Base-by-base conservation (phyloP, 2,329 filamentous ascomycete genomes). In the Ceratocystis cubensis region DNA sequence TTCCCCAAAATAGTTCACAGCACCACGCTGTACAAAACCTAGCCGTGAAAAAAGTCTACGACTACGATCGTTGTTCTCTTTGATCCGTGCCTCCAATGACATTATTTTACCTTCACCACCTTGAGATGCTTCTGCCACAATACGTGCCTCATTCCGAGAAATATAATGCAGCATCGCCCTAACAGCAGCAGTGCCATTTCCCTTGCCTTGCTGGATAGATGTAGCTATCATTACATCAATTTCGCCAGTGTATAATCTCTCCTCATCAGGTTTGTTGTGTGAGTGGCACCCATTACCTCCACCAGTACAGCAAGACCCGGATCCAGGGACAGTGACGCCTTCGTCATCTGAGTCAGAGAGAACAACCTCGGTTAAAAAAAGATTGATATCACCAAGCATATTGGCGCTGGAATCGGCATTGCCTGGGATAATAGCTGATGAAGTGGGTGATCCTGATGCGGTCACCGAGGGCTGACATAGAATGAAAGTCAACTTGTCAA, bases 401-500 rank as follows among this genome's bases (percentile, higher is more conserved):
- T 73, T 74, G 0, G 75, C 75, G 0, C 82, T 77, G 0, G 75
- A 72, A 71, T 93, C 90, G 3, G 78, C 77, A 0, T 75, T 74
- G 10, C 77, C 76, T 8, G 7, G 56, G 2, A 17, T 20, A 2
- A 65, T 61, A 5, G 68, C 59, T 1, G 64, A 45, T 4, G 30
- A 15, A 13, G 20, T n/a, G 20, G 66, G 17, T 5, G 46, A 20
- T 10, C 3, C 5, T 1, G 61, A 25, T 30, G 41, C 7, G n/a
- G 20, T 15, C 45, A 6, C 5, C 8, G 25, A 17, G 5, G 63
- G 81, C 8, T 80, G 77, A 73, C 91, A 96, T 65, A 89, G 76
- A 73, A 97, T 96, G 71, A 96, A 97, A 0, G 93, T 97, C 69
- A 97, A 75, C 77, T 97, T 97, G 76, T 97, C 92, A 30, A 78